Conservation (phyloP, 352 stramenopile species). For the Phytopythium oedochilum region DNA sequence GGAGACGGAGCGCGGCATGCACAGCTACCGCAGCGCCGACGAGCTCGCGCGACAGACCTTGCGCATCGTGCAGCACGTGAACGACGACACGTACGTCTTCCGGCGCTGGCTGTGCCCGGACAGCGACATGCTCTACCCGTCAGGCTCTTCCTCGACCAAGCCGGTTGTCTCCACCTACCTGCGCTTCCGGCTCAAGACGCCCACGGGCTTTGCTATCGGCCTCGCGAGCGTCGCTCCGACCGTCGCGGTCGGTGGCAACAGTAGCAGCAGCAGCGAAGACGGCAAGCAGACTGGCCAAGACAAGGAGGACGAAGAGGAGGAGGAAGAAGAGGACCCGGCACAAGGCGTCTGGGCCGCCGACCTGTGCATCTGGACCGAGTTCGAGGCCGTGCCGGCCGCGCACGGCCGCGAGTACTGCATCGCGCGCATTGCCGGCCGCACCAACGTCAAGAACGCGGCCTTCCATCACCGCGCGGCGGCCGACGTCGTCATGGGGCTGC, state of each 20-base stretch:
- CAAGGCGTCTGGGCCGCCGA: conserved; percentile 24
- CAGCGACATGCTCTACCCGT: background rate
- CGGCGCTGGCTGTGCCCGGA: conserved; percentile 10
- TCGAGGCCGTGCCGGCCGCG: conserved; percentile 13
- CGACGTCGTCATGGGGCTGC: conserved; percentile 44
- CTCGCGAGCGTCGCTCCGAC: conserved; percentile 9
- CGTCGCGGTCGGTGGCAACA: conserved; percentile 13
- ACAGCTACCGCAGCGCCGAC: conserved; percentile 26
- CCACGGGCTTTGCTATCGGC: conserved; percentile 19
- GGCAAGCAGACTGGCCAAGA: no score
- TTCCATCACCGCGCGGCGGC: conserved; percentile 20
- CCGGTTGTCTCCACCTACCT: conserved; percentile 31
- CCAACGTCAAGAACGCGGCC: conserved; percentile 11
- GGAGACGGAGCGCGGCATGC: conserved; percentile 27
- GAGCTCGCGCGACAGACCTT: conserved; percentile 24
- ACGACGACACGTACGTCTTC: conserved; percentile 52
- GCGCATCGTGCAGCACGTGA: conserved; percentile 33
- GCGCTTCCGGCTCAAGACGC: conserved; percentile 36
- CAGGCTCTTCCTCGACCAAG: conserved; percentile 7
- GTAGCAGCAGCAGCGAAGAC: background rate
- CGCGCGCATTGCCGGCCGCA: conserved; percentile 18
- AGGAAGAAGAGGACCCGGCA: background rate
- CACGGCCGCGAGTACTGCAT: conserved; percentile 15
- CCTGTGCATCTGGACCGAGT: conserved; percentile 27
- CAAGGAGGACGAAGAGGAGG: conserved; percentile 1